Percentiles rank a stretch among this genome's conserved stretches.
Conservation (phyloP, 768 basidiomycete species). For the Lentinus tigrinus region DNA sequence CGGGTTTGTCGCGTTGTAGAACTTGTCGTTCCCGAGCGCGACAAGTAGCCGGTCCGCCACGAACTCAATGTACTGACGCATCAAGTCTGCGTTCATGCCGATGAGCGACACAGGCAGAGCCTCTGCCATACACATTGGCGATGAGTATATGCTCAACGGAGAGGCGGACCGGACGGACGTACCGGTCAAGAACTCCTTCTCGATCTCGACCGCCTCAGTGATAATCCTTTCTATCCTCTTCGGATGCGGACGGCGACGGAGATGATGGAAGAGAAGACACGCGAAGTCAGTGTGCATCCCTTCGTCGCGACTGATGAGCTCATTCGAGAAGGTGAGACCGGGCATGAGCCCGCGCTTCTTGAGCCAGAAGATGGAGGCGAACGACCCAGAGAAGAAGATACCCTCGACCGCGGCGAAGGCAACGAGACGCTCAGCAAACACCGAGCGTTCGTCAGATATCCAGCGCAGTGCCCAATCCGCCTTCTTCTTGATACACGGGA, state of each 20-base stretch:
- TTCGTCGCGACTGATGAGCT: slow-evolving; percentile 93
- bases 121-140: slow-evolving; percentile 39
- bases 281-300: slow-evolving; percentile 98
- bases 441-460: slow-evolving; percentile 80
- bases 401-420: slow-evolving; percentile 97
- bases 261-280: slow-evolving; percentile 83
- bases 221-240: slow-evolving; percentile 71
- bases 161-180: slow-evolving; percentile 8
- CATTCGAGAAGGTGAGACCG: slow-evolving; percentile 94
- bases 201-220: slow-evolving; percentile 79
- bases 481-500: slow-evolving; percentile 89
- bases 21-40: slow-evolving; percentile 78
- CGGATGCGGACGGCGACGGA: slow-evolving; percentile 80
- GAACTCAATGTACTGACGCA: slow-evolving; percentile 91
- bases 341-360: slow-evolving; percentile 99
- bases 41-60: slow-evolving; percentile 88
- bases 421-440: slow-evolving; percentile 85
- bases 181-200: slow-evolving; percentile 86
- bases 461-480: slow-evolving; percentile 94
- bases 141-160: neutral
- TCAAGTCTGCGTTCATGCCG: slow-evolving; percentile 89
- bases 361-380: slow-evolving; percentile 94
- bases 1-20: slow-evolving; percentile 77
- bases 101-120: slow-evolving; percentile 85
- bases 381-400: slow-evolving; percentile 94